These are phyloP conservation scores for Geoglossum glabrum DNA, from an alignment of 495 filamentous ascomycete genomes.

Conservation along the genomic window DNA sequence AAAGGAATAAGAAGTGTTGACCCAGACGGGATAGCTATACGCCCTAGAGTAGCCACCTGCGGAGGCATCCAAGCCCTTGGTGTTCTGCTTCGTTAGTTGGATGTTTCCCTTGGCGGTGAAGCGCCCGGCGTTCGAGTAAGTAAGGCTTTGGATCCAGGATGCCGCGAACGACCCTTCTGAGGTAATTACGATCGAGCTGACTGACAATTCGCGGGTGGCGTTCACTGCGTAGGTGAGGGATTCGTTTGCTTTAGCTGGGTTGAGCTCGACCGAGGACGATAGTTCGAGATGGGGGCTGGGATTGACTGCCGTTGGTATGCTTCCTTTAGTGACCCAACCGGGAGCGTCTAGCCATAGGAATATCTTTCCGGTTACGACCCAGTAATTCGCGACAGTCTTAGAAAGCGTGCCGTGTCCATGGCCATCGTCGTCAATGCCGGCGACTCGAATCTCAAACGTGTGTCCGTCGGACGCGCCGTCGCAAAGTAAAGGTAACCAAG, in stretches of 20 bases:
- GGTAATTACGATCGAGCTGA: constrained; percentile 30
- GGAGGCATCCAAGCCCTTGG: constrained; percentile 31
- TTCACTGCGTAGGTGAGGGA: constrained; percentile 38
- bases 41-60: constrained; percentile 18
- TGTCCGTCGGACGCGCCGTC: constrained; percentile 45
- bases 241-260: constrained; percentile 22
- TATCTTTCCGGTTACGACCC: constrained; percentile 69
- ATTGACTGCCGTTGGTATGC: constrained; percentile 15
- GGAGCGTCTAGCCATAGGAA: constrained; percentile 46
- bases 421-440: constrained; percentile 36
- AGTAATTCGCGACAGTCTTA: constrained; percentile 43
- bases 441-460: constrained; percentile 50
- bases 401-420: constrained; percentile 31
- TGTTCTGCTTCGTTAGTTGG: constrained; percentile 41
- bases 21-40: constrained; percentile 45
- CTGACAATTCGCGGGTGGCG: constrained; percentile 34
- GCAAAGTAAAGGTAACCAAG: constrained; percentile 48
- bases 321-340: constrained; percentile 31
- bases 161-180: constrained; percentile 17
- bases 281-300: constrained; percentile 24
- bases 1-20: constrained; percentile 31
- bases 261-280: constrained; percentile 16
- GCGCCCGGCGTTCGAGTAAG: constrained; percentile 31
- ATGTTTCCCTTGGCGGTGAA: constrained; percentile 36
- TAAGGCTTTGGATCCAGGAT: constrained; percentile 11